Conservation (phyloP, 1,284 basidiomycete species). For the Mycena sp. region DNA sequence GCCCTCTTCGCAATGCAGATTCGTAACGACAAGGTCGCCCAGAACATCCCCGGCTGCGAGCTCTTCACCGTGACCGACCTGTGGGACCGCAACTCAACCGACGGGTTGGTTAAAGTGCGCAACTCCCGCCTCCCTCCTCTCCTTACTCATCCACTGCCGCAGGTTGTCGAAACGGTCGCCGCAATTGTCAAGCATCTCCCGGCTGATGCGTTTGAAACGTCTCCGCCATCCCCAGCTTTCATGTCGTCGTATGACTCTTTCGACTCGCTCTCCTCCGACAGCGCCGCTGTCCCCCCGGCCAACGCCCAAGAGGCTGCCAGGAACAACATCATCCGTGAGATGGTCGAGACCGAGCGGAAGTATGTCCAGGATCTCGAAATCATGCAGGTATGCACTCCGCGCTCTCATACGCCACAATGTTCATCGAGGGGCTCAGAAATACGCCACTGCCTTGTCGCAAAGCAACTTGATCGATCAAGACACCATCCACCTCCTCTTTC, state of each 20-base stretch:
- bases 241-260: slow-evolving; percentile 65
- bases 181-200: slow-evolving; percentile 88
- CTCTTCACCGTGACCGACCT: slow-evolving; percentile 89
- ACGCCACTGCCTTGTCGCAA: slow-evolving; percentile 81
- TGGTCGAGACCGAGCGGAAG: slow-evolving; percentile 95
- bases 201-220: slow-evolving; percentile 73
- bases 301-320: slow-evolving; percentile 75
- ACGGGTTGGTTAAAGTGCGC: slow-evolving; percentile 93
- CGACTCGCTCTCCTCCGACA: slow-evolving; percentile 63
- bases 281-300: slow-evolving; percentile 49
- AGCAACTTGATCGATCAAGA: slow-evolving; percentile 91
- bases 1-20: slow-evolving; percentile 83
- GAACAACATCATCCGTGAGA: slow-evolving; percentile 85
- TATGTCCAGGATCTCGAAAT: slow-evolving; percentile 98
- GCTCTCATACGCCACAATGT: slow-evolving; percentile 9
- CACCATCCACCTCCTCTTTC: slow-evolving; percentile 95
- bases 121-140: neutral
- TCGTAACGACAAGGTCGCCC: slow-evolving; percentile 56
- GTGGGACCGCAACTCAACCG: slow-evolving; percentile 91
- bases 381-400: slow-evolving; percentile 75
- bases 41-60: slow-evolving; percentile 67
- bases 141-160: slow-evolving; percentile 9
- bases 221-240: slow-evolving; percentile 66
- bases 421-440: slow-evolving; percentile 64
- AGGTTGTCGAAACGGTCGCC: slow-evolving; percentile 94